Base-by-base conservation (phyloP, 306 rosid species). In the Cicer judaicum region DNA sequence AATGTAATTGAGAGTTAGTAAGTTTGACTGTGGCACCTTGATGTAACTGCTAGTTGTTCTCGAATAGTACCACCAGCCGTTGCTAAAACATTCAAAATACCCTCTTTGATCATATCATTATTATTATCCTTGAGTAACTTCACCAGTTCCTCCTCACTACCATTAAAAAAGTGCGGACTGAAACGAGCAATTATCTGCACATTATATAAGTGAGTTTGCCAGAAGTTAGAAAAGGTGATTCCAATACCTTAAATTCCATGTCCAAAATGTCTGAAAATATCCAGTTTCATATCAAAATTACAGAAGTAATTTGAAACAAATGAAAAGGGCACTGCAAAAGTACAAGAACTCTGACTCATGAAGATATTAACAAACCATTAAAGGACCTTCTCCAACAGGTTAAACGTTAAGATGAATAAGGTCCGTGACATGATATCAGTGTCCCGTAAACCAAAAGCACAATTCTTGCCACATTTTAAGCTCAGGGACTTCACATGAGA, bases 51-150 rank as follows among this genome's bases (percentile, higher is more conserved):
- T 7, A 94, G 87, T 78, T 92, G 91, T 84, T 94, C 99, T 16
- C 97, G 89, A 56, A 94, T 90, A 71, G 89, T 94, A 83, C 96
- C 97, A 78, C 99, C 99, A 79, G 99, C 97, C 92, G 84, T 94
- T 6, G 99, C 95, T 85, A 94, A 84, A 64, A 90, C 75, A 83
- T 90, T 89, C 78, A 92, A 83, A 80, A 85, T 85, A 59, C 99
- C 96, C 86, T 94, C 99, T 89, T 84, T 94, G 74, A 92, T 87
- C 64, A 79, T 78, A 74, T 90, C 96, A 75, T 84, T 86, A 29
- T 85, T 92, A 80, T 84, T 96, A 80, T 89, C 99, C 84, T 92
- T 92, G 64, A 94, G 96, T 77, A 91, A 85, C 82, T 79, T 87
- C 57, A 92, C 80, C 55, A 94, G 89, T 76, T 85, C 91, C 84